Base-by-base conservation (phyloP, 371 early-diverging fungal genomes). In the Mortierella sp. region DNA sequence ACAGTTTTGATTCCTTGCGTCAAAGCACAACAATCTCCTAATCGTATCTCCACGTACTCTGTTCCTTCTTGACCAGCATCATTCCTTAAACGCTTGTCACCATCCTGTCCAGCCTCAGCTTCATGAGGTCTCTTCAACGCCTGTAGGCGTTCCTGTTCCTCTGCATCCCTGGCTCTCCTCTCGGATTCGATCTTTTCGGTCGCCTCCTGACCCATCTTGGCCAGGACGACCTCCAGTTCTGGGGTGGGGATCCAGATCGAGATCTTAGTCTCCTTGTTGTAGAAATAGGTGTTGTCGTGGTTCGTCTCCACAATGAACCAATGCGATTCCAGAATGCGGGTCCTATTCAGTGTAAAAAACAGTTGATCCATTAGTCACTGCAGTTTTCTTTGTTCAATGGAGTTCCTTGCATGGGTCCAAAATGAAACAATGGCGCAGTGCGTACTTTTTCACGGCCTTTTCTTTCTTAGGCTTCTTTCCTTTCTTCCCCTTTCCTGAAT, bases 231-330 rank as follows among this genome's bases (percentile, higher is more conserved):
- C 43, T 89, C 84, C 29, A 90, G 68, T 55, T 90, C 90, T 24
- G 86, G 85, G 3, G 92, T 90, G 64, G 91, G 86, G 37, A 93
- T 93, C 96, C 96, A 96, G 16, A 91, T 87, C 0, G 92, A 90
- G 26, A 86, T 82, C 66, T 92, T 92, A 2, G 92, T 93, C 14
- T 90, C 88, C 48, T 90, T 85, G 87, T 95, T 91, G 74, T 90
- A 93, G 73, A 89, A 96, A 79, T 94, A 95, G 34, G 95, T 95
- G 65, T 93, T 89, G 31, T 93, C 92, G 29, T 87, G 86, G 43
- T 85, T 88, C n/a, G 96, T 95, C 66, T 88, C 86, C 0, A 95
- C 92, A 70, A 96, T 90, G 61, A 90, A 88, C 96, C 96, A 96
- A 7, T 85, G 79, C 1, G 94, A 90, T n/a, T 90, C 89, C 50